Evolutionary conservation across 495 filamentous ascomycete genomes (phyloP), one percentile per base, ranked within the genome.

Genomic region (Paragyromitra xinjiangensis): DNA sequence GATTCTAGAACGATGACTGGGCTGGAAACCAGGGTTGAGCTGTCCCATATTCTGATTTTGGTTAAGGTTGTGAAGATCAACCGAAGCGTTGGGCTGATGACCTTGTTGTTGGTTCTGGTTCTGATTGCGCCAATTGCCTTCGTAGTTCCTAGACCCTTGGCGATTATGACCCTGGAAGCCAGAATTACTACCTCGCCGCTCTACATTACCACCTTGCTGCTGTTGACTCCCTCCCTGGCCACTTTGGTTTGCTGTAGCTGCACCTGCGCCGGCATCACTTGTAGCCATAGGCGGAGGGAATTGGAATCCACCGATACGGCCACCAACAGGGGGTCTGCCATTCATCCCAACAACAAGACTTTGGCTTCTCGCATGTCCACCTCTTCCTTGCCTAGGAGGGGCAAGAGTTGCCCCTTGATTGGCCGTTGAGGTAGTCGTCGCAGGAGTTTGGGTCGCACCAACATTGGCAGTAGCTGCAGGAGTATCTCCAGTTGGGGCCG

Each of bases 91-190:
- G 29, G 79, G n/a, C 34, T 81, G 80, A 62, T 79, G 77, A 3
- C 77, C 66, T n/a, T 79, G 77, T 37, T 77, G 69, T 48, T 89
- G 88, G 53, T 85, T 87, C 80, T 91, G 92, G 82, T 89, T 90
- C 75, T 92, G 95, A 83, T 95, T 95, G 79, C 95, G 91, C 95
- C 95, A 99, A 84, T 99, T 98, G 76, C 94, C 90, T 75, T 99
- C 96, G 84, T 98, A 99, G 82, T 98, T 99, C 40, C 95, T 88
- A 16, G 95, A 99, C 6, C 86, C 87, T 8, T 90, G 91, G 64
- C 96, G 89, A 79, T 88, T 90, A 83, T 99, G 95, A 69, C 90
- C 88, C 45, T 88, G 81, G 44, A 82, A 82, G 29, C 76, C 73
- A 37, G 80, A 77, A 42, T 79, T 82, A 53, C 81, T 83, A 19